Evolutionary conservation across 2,329 filamentous ascomycete species (phyloP), one percentile per base, ranked within the genome.

Genomic region (Calonectria ilicicola): DNA sequence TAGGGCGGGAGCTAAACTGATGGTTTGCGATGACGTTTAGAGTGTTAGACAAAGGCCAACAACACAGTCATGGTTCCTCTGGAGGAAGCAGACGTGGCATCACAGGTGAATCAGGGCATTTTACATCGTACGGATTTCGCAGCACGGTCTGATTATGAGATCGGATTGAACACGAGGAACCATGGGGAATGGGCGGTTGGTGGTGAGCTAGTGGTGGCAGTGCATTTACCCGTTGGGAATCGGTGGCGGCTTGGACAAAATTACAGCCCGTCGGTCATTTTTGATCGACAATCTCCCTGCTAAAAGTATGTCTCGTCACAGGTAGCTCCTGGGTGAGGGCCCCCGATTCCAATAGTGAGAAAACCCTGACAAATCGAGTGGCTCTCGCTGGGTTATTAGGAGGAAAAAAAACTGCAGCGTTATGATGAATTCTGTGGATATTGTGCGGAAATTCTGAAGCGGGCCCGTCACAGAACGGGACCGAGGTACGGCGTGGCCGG

Each of bases 201-300:
- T 32, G 23, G 63, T 70, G 68, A 46, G 68, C 68, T 65, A 38
- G 70, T 67, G 70, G 70, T 67, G 70, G 70, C 70, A 67, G 70
- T 73, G 70, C 67, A 53, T 47, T n/a, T 46, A 40, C 63, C 51
- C 17, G 40, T 66, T 60, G 42, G 35, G 44, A 17, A 35, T 42
- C 26, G 35, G 70, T 63, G 66, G 53, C 67, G 53, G 62, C 66
- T 69, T 51, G 47, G 60, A 35, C 32, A 60, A 56, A 65, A 62
- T 51, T 67, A 40, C 46, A 47, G 27, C 51, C 32, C 58, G 32
- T 27, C 56, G 42, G 63, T 40, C 51, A 60, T 38, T 26, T 46
- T 49, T 56, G 47, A 53, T 67, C 47, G 21, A 42, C 26, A 40
- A 32, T 63, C 23, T 60, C 19, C 23, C 17, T 38, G 32, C 29